phyloP scores from a whole-genome alignment of 106 monocot genomes.

The Platanthera zijinensis region DNA sequence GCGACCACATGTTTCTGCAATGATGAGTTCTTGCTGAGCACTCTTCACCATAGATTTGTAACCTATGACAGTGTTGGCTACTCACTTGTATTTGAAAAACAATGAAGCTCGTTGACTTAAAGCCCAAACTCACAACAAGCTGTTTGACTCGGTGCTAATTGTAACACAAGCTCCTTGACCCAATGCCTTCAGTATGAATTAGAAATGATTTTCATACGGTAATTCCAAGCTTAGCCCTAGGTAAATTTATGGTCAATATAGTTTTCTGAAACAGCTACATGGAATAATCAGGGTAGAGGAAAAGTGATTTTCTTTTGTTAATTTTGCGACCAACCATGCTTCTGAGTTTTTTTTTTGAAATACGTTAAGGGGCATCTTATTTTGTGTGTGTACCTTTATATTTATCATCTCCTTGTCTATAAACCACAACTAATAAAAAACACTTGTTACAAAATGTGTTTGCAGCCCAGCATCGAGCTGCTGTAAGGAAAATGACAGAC shows the following conservation, averaged over 20 bases:
- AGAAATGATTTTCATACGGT: background rate
- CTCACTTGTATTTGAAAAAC: too few species aligned
- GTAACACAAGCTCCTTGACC: too few species aligned
- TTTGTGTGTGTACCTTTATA: background rate
- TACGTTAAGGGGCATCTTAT: background rate
- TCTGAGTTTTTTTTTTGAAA: background rate
- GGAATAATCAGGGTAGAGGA: background rate
- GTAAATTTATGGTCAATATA: background rate
- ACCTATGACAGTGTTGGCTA: too few species aligned
- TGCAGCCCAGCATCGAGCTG: slow-evolving; percentile 74
- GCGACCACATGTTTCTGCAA: too few species aligned
- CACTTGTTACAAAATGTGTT: background rate
- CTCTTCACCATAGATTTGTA: too few species aligned
- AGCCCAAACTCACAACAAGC: too few species aligned
- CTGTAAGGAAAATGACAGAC: slow-evolving; percentile 47
- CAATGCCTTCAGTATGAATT: background rate
- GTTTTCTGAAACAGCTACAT: background rate
- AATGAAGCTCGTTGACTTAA: too few species aligned
- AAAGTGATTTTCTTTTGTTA: background rate
- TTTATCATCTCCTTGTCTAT: background rate
- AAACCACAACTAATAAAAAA: background rate
- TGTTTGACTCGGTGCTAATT: too few species aligned
- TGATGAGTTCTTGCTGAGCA: too few species aligned
- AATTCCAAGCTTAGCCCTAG: background rate
- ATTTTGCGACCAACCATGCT: background rate